Evolutionary conservation across 75 land plant species (phyloP).

Genomic region (Pinus albicaulis): DNA sequence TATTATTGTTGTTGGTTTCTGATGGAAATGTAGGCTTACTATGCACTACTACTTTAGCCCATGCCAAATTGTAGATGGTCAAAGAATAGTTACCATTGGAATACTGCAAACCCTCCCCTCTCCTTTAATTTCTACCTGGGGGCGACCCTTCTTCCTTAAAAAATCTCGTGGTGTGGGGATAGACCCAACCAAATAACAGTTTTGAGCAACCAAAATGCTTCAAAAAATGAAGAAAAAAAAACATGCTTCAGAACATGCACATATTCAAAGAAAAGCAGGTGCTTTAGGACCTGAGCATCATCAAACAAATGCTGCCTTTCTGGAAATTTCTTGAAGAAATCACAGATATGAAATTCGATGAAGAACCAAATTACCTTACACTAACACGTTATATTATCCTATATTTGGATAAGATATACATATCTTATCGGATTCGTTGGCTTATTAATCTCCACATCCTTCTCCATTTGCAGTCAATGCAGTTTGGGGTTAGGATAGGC

Average conservation of each 20-base stretch:
- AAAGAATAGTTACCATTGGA: slow-evolving; percentile 27
- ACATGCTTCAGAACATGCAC: too few relatives aligned
- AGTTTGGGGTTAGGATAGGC: too few relatives aligned
- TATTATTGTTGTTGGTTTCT: slow-evolving; percentile 7
- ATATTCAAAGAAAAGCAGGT: too few relatives aligned
- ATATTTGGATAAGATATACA: too few relatives aligned
- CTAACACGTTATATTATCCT: too few relatives aligned
- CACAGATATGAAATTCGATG: too few relatives aligned
- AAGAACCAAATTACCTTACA: too few relatives aligned
- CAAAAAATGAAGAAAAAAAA: too few relatives aligned
- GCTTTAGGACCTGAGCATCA: not conserved
- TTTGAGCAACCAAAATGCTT: not conserved
- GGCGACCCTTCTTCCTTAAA: not conserved
- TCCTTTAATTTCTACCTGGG: slow-evolving; percentile 14
- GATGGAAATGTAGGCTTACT: slow-evolving; percentile 37
- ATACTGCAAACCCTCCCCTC: slow-evolving; percentile 25
- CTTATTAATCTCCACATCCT: too few relatives aligned
- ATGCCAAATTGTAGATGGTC: slow-evolving; percentile 60
- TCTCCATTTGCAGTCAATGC: too few relatives aligned
- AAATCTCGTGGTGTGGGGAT: not conserved
- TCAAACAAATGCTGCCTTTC: not conserved
- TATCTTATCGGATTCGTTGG: too few relatives aligned
- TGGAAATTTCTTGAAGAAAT: too few relatives aligned
- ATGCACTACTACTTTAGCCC: slow-evolving; percentile 78
- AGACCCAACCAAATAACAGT: slow-evolving; percentile 5